phyloP scores from a whole-genome alignment of 352 stramenopile species.

The Phytophthora megakarya region DNA sequence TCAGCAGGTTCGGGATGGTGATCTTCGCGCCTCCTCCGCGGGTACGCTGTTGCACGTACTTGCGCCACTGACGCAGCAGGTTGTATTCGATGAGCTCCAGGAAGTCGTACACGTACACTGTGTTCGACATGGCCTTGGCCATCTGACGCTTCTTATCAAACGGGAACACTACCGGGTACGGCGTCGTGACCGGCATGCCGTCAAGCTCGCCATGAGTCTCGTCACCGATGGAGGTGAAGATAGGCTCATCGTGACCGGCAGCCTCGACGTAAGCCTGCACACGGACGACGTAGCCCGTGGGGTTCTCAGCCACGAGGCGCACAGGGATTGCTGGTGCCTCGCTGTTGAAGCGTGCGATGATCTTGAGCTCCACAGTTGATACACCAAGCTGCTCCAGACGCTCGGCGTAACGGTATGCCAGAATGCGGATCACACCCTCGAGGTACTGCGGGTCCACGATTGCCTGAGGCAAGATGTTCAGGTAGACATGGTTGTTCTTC shows the following conservation, averaged over 20 bases:
- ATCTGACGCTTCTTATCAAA: constrained; percentile 95
- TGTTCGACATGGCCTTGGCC: constrained; percentile 95
- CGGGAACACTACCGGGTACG: constrained; percentile 96
- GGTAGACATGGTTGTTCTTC: constrained; percentile 99
- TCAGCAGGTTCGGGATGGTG: constrained; percentile 89
- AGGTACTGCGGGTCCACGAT: constrained; percentile 96
- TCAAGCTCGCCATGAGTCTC: constrained; percentile 93
- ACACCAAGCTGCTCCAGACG: constrained; percentile 93
- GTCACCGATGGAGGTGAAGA: constrained; percentile 92
- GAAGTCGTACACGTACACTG: constrained; percentile 99
- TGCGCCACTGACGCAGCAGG: constrained; percentile 94
- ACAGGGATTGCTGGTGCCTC: constrained; percentile 95
- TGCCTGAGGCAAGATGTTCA: constrained; percentile 97
- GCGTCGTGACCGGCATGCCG: constrained; percentile 92
- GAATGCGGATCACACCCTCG: constrained; percentile 94
- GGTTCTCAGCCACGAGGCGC: constrained; percentile 96
- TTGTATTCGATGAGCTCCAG: constrained; percentile 98
- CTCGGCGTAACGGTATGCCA: constrained; percentile 87
- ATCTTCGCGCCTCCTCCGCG: constrained; percentile 66
- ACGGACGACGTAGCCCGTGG: constrained; percentile 98
- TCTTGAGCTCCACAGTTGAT: constrained; percentile 97
- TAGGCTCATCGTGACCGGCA: constrained; percentile 74
- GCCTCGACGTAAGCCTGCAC: constrained; percentile 99
- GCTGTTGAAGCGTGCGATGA: constrained; percentile 93
- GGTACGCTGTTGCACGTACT: constrained; percentile 83